Base-by-base conservation (phyloP, 805 yeast genomes). In the Saturnispora bothae region DNA sequence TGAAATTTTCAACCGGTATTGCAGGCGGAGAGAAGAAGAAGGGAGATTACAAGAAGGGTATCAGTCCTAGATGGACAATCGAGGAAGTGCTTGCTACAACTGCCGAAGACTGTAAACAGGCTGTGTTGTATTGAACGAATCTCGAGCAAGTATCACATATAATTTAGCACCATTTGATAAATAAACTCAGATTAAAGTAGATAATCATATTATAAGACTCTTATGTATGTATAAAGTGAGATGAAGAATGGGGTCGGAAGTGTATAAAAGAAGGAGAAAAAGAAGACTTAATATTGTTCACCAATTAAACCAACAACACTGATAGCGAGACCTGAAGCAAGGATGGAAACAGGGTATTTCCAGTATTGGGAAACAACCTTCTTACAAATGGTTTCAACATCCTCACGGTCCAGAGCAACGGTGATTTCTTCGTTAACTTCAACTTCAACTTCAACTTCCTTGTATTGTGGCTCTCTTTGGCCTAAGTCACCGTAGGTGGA, bases 1-100 rank as follows among this genome's bases (percentile, higher is more conserved):
- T 88, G 57, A 88, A 86, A 56, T 76, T 79, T 51, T 73, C 83
- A 51, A 73, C 85, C 23, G 89, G 89, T 39, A 67, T 71, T 43
- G 83, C 83, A 18, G 88, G 88, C 40, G 76, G 73, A 28, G 65
- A 56, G 34, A 60, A 59, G 14, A 49, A 61, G 32, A 74, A 71
- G 35, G 88, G 86, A 4, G 72, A 71, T 37, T 67, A 64, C 41
- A 57, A 62, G 20, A 65, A 65, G 28, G 77, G 76, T 10, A 56
- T 61, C 34, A 68, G 73, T 19, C 88, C 85, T 49, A 72, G 89
- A 61, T 78, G 85, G 88, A 60, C 76, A 31, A 66, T 83, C 38
- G 84, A 83, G 50, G 92, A 83, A 28, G 92, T 79, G 18, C 63
- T 83, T 44, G 78, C 69, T 33, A 70, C 70, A 28, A 82, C 86